These are phyloP conservation scores for Marasmius oreades DNA, from an alignment of 1,284 basidiomycete species.

Conservation along the genomic window DNA sequence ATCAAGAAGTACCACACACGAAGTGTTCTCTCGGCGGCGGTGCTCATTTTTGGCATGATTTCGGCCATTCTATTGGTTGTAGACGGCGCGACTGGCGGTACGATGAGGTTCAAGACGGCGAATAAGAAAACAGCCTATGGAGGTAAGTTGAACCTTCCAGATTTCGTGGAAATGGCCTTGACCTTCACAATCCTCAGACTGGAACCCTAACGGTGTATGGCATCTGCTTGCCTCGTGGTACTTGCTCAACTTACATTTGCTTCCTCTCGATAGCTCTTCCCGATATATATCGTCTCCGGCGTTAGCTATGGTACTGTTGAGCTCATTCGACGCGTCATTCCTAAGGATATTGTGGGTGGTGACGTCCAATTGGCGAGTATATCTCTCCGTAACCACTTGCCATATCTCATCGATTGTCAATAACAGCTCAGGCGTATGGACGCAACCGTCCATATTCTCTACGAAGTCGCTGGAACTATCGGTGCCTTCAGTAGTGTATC, in stretches of 20 bases:
- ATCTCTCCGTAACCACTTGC: background rate
- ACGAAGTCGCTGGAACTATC: conserved; percentile 27
- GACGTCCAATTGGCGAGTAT: conserved; percentile 24
- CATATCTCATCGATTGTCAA: background rate
- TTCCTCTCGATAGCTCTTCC: conserved; percentile 22
- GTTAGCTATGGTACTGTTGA: conserved; percentile 31
- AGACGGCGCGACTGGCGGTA: conserved; percentile 28
- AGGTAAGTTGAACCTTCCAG: background rate
- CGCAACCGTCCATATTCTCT: conserved; percentile 22
- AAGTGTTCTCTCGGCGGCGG: conserved; percentile 23
- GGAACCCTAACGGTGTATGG: conserved; percentile 27
- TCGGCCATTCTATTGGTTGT: conserved; percentile 28
- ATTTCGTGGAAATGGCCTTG: background rate
- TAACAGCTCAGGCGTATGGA: conserved; percentile 11
- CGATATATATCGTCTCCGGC: conserved; percentile 28
- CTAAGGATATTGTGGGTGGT: conserved; percentile 30
- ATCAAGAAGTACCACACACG: conserved; percentile 29
- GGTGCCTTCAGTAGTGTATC: conserved; percentile 28
- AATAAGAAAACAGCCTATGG: conserved; percentile 19
- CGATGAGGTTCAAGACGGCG: conserved; percentile 21
- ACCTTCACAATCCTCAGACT: conserved; percentile 2
- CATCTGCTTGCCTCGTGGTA: background rate
- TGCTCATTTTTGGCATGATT: conserved; percentile 27
- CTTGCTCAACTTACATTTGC: background rate
- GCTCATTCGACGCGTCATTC: conserved; percentile 31